These are phyloP conservation scores for Globisporangium canariense DNA, from an alignment of 352 stramenopile genomes.

Conservation along the genomic window DNA sequence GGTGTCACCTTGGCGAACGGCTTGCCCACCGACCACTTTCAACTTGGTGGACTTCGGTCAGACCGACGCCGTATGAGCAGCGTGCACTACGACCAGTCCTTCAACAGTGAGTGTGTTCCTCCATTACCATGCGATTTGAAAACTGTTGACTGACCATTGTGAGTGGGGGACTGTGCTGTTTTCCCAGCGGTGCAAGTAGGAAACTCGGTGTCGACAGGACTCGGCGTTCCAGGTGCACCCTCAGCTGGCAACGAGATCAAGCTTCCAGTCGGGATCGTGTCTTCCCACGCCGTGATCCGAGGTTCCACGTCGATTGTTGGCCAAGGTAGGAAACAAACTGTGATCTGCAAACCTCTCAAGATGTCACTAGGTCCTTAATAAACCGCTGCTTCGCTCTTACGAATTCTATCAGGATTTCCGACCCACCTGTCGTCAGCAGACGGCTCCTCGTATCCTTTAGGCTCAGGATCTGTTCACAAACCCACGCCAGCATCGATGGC, in stretches of 20 bases:
- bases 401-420: slow-evolving; percentile 20
- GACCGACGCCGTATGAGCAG: slow-evolving; percentile 45
- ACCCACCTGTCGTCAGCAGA: slow-evolving; percentile 46
- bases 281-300: slow-evolving; percentile 44
- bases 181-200: slow-evolving; percentile 12
- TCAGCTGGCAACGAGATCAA: slow-evolving; percentile 14
- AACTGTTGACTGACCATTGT: neutral
- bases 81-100: slow-evolving; percentile 53
- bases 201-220: neutral
- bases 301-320: slow-evolving; percentile 23
- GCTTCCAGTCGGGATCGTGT: slow-evolving; percentile 38
- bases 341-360: slow-evolving; percentile 10
- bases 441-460: slow-evolving; percentile 1
- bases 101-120: slow-evolving; percentile 23
- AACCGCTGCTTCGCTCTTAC: neutral
- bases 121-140: neutral
- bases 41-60: slow-evolving; percentile 34
- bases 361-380: slow-evolving; percentile 4
- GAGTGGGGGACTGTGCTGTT: neutral
- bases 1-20: slow-evolving; percentile 21
- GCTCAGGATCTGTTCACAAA: slow-evolving; percentile 4
- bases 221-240: neutral
- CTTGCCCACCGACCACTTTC: slow-evolving; percentile 27
- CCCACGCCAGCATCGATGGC: slow-evolving; percentile 7
- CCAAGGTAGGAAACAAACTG: slow-evolving; percentile 27